Conservation (phyloP, 768 basidiomycete genomes). For the Amanita rimosa region DNA sequence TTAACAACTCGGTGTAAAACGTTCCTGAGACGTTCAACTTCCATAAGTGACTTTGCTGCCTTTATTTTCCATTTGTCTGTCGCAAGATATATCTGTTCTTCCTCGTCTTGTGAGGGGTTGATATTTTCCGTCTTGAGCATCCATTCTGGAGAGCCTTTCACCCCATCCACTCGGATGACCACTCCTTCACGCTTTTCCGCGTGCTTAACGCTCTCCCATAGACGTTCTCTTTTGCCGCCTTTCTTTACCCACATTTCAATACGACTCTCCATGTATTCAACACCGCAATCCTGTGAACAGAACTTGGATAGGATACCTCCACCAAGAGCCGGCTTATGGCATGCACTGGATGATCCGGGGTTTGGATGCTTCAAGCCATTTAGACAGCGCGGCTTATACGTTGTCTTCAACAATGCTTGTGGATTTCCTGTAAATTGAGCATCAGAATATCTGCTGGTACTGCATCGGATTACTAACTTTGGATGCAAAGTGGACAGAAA, state of each 20-base stretch:
- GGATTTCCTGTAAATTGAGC: constrained; percentile 37
- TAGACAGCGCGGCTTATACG: constrained; percentile 74
- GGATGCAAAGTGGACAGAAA: constrained; percentile 72
- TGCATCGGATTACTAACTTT: constrained; percentile 38
- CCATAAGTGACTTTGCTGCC: constrained; percentile 40
- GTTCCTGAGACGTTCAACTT: constrained; percentile 39
- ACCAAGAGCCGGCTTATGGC: constrained; percentile 72
- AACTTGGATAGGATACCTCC: constrained; percentile 67
- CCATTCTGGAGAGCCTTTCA: constrained; percentile 8
- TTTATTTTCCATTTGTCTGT: constrained; percentile 11
- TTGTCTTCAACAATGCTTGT: constrained; percentile 49
- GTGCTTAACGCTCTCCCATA: constrained; percentile 69
- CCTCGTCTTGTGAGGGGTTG: constrained; percentile 9
- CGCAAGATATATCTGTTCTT: neutral
- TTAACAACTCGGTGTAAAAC: constrained; percentile 46
- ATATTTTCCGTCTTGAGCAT: constrained; percentile 8
- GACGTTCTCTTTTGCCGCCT: constrained; percentile 47
- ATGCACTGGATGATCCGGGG: constrained; percentile 53
- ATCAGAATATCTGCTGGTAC: neutral
- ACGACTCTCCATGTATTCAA: constrained; percentile 57
- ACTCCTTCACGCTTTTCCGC: constrained; percentile 64
- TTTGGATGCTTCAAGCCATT: constrained; percentile 53
- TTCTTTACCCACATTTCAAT: constrained; percentile 51
- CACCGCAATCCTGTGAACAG: constrained; percentile 82
- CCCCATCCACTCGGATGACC: constrained; percentile 32